Conservation (phyloP, 495 filamentous ascomycete species). For the Saxispiralis lemnorum region DNA sequence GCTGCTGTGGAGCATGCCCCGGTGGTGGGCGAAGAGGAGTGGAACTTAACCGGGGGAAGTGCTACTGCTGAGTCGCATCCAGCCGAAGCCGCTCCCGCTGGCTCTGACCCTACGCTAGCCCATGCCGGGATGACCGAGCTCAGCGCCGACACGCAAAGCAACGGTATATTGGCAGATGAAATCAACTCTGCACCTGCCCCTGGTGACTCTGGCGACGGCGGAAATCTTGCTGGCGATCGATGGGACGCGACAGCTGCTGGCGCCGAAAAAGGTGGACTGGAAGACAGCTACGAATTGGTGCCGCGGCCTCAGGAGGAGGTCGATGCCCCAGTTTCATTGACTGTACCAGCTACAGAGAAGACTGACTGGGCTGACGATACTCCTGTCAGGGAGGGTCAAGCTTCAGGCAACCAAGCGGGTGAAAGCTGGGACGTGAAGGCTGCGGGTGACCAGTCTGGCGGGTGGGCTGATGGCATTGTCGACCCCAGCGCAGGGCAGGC, state of each 20-base stretch:
- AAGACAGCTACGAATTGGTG: constrained; percentile 63
- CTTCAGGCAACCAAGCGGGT: constrained; percentile 5
- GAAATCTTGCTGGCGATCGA: constrained; percentile 33
- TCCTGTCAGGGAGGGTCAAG: background rate
- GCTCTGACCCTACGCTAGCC: constrained; percentile 58
- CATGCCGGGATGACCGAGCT: constrained; percentile 65
- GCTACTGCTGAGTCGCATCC: constrained; percentile 22
- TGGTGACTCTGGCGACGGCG: constrained; percentile 28
- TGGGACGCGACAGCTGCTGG: constrained; percentile 45
- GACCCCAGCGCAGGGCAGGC: constrained; percentile 30
- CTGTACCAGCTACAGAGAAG: background rate
- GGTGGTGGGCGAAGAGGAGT: constrained; percentile 27
- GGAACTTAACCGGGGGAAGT: constrained; percentile 32
- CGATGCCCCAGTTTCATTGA: constrained; percentile 34
- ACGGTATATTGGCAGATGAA: constrained; percentile 25
- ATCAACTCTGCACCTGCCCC: constrained; percentile 39
- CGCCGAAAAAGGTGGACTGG: constrained; percentile 21
- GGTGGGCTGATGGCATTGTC: constrained; percentile 39
- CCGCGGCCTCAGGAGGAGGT: constrained; percentile 58
- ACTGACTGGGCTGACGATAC: constrained; percentile 14
- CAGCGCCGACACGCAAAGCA: constrained; percentile 24
- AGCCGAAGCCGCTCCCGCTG: constrained; percentile 24
- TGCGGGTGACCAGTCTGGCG: background rate
- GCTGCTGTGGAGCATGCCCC: constrained; percentile 34
- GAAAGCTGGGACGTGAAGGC: constrained; percentile 10